These are phyloP conservation scores for Myxozyma monticola DNA, from an alignment of 805 yeast genomes.

Conservation along the genomic window DNA sequence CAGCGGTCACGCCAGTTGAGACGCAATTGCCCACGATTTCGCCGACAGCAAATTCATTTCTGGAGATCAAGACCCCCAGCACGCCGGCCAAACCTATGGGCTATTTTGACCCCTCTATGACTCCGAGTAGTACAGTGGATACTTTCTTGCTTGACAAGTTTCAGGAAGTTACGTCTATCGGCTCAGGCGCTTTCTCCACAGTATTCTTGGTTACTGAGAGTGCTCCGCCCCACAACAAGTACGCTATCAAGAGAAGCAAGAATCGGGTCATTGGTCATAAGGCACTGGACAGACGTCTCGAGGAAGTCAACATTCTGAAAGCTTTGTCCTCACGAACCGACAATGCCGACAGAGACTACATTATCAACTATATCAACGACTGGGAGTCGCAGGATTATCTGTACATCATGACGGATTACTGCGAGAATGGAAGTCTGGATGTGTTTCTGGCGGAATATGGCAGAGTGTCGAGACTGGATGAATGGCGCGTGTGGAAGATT, in stretches of 20 bases:
- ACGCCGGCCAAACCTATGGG: slow-evolving; percentile 33
- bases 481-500: slow-evolving; percentile 97
- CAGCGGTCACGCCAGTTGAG: slow-evolving; percentile 12
- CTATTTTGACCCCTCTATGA: slow-evolving; percentile 25
- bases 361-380: slow-evolving; percentile 75
- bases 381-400: slow-evolving; percentile 76
- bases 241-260: slow-evolving; percentile 86
- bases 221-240: slow-evolving; percentile 45
- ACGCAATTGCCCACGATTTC: slow-evolving; percentile 1
- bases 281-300: slow-evolving; percentile 60
- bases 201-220: slow-evolving; percentile 81
- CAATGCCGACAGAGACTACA: slow-evolving; percentile 71
- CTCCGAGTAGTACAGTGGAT: slow-evolving; percentile 35
- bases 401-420: slow-evolving; percentile 91
- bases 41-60: slow-evolving; percentile 14
- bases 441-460: slow-evolving; percentile 77
- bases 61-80: slow-evolving; percentile 27
- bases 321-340: slow-evolving; percentile 36
- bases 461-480: slow-evolving; percentile 76
- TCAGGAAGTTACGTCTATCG: slow-evolving; percentile 69
- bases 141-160: slow-evolving; percentile 49
- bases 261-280: slow-evolving; percentile 59
- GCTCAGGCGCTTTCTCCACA: slow-evolving; percentile 84
- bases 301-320: slow-evolving; percentile 70
- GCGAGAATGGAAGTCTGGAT: slow-evolving; percentile 90